Base-by-base conservation (phyloP, 441 rosid species). In the Corymbia citriodora region DNA sequence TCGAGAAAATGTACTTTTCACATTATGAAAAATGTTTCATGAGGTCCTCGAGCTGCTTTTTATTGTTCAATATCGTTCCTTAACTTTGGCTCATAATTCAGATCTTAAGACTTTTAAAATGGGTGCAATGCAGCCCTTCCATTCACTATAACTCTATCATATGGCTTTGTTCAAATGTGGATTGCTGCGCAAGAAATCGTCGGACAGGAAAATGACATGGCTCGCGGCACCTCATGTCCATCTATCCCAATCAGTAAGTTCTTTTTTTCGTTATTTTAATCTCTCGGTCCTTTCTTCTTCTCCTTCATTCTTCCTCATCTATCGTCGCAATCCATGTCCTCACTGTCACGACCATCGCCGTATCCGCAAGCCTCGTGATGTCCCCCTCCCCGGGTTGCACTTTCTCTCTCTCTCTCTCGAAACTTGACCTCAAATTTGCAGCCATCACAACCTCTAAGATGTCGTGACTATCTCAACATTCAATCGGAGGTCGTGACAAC, bases 91-190 rank as follows among this genome's bases (percentile, higher is more conserved):
- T 27, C 31, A 13, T 29, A 63, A 29, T 63, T 63, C 29, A 63
- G 70, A 27, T 9, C 33, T 29, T 63, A 9, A 9, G 16, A 13
- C 4, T 12, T 27, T 13, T 3, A 14, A 63, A 63, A 63, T 63
- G 16, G 15, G 70, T 29, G 3, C 9, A 0, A 63, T 29, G 33
- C 13, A 29, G 14, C 70, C n/a, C 15, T 63, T 63, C 70, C 15
- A 63, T 63, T 13, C 31, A 63, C 70, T 63, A 6, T n/a, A 63
- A 63, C 17, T 63, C 33, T 29, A 63, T 29, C n/a, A 63, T 29
- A 13, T 2, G 9, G n/a, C 31, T 25, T 11, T 61, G 3, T 27
- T 11, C 0, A 25, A 10, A 23, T 40, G 45, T 40, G 45, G 29
- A 61, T 61, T 61, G 1, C 29, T 27, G 12, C n/a, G 3, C 12